Evolutionary conservation across 2,329 filamentous ascomycete genomes (phyloP), one percentile per base, ranked within the genome.

Genomic region (Fusarium buharicum): DNA sequence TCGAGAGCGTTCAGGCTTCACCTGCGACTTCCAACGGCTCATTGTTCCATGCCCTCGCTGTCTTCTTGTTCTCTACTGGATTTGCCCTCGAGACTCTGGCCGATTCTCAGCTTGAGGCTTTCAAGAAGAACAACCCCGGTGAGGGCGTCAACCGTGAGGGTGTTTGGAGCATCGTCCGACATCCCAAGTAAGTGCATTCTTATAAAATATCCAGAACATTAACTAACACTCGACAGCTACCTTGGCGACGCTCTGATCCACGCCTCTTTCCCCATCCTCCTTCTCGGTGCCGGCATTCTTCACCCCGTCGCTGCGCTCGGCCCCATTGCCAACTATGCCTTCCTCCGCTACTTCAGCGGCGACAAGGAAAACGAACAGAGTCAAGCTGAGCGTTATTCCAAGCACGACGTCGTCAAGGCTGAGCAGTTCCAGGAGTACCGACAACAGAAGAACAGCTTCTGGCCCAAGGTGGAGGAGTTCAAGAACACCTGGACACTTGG

Each of bases 151-250:
- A 55, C 7, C 28, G 48, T 0, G 49, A 55, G 4, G 56, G 56
- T 1, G 56, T 59, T 1, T 59, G 56, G 56, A 59, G 56, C 4
- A 59, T 59, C 5, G 56, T 60, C 17, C 17, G 56, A 55, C 56
- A 59, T 22, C 56, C 56, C 6, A 59, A 59, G 56, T 59, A 60
- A 36, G 55, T 39, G 18, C 1, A 6, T 16, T 2, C 1, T 6
- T 11, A 1, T 7, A 1, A 1, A 27, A 14, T 6, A 10, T 1
- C 2, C 18, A 17, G 6, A 7, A 8, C 4, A 2, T 16, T 7
- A n/a, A 4, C 36, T 59, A 34, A 59, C 4, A 0, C 2, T 3
- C 2, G 0, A 0, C 4, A 59, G 56, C 12, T 59, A 59, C 14
- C 56, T 59, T 4, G 56, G 56, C 1, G 56, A 59, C 5, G 22